Percentiles rank a stretch among this genome's conserved stretches.
These are phyloP conservation scores for Boletus rex-veris DNA, from an alignment of 768 basidiomycete species.

Conservation along the genomic window DNA sequence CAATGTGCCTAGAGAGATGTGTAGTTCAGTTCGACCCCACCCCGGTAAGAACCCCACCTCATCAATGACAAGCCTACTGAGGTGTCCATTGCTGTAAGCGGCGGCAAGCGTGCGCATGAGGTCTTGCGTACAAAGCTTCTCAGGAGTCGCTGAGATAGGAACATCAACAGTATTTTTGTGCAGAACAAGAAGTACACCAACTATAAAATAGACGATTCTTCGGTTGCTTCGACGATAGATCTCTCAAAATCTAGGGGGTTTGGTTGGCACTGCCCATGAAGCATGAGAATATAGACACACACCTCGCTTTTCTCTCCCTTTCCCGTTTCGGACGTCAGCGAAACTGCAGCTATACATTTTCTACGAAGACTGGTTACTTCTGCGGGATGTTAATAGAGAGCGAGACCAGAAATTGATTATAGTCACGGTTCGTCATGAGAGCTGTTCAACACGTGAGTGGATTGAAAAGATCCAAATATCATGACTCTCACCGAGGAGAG, in stretches of 20 bases:
- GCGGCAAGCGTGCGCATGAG: slow-evolving; percentile 49
- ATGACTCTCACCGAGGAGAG: slow-evolving; percentile 56
- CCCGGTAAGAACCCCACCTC: slow-evolving; percentile 47
- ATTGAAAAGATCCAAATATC: neutral
- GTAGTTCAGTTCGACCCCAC: slow-evolving; percentile 1
- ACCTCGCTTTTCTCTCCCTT: slow-evolving; percentile 55
- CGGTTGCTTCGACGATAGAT: slow-evolving; percentile 59
- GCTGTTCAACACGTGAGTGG: slow-evolving; percentile 40
- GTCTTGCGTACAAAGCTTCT: slow-evolving; percentile 57
- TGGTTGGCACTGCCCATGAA: neutral
- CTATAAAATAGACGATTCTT: slow-evolving; percentile 67
- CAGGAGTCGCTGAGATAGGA: slow-evolving; percentile 63
- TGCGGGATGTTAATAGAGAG: slow-evolving; percentile 27
- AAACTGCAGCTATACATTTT: slow-evolving; percentile 53
- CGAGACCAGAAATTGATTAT: neutral
- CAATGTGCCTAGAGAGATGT: slow-evolving; percentile 63
- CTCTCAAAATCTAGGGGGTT: slow-evolving; percentile 50
- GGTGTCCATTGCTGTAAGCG: slow-evolving; percentile 50
- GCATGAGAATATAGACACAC: slow-evolving; percentile 18
- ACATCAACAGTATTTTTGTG: neutral
- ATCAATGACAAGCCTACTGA: slow-evolving; percentile 77
- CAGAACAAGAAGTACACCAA: slow-evolving; percentile 30
- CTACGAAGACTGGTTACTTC: slow-evolving; percentile 61
- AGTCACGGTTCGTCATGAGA: slow-evolving; percentile 77
- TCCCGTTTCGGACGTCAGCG: slow-evolving; percentile 66